A percentile compares a stretch with the other conserved stretches of the same genome.
phyloP scores from a whole-genome alignment of 371 early-diverging fungal genomes.

The Rhizomucor pusillus region DNA sequence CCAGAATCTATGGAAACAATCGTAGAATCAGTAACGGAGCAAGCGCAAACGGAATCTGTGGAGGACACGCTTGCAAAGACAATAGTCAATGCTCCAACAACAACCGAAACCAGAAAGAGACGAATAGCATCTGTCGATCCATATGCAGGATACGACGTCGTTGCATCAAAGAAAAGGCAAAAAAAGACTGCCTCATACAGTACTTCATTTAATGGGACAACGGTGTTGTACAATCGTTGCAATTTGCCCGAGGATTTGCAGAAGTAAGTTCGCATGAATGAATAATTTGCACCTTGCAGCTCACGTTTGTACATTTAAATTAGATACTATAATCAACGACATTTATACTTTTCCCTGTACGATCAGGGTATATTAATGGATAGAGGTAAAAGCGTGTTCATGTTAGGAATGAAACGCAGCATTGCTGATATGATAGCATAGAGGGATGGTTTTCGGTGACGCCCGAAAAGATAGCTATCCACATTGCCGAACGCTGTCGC shows the following conservation, averaged over 20 bases:
- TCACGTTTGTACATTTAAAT: neutral
- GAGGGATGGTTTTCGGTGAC: conserved; percentile 98
- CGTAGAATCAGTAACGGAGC: no score
- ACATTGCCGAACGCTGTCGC: conserved; percentile 77
- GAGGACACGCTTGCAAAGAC: no score
- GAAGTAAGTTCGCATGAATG: conserved; percentile 25
- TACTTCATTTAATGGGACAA: conserved; percentile 22
- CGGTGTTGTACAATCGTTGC: conserved; percentile 25
- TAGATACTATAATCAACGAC: conserved; percentile 89
- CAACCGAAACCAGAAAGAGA: no score
- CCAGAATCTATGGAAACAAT: no score
- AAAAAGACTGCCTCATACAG: neutral
- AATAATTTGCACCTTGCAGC: no score
- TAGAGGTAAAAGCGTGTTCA: conserved; percentile 45
- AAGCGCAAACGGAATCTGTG: no score
- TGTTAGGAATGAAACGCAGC: neutral
- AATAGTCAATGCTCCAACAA: no score
- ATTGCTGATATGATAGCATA: conserved; percentile 9
- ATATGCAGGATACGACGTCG: neutral
- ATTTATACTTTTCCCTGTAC: conserved; percentile 76
- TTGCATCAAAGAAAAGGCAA: conserved; percentile 2
- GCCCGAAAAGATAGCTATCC: conserved; percentile 85
- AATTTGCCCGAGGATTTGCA: conserved; percentile 25
- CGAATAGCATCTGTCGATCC: neutral
- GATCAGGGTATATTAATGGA: conserved; percentile 88